Base-by-base conservation (phyloP, 176 grass and related monocot species). In the Carex myosuroides region DNA sequence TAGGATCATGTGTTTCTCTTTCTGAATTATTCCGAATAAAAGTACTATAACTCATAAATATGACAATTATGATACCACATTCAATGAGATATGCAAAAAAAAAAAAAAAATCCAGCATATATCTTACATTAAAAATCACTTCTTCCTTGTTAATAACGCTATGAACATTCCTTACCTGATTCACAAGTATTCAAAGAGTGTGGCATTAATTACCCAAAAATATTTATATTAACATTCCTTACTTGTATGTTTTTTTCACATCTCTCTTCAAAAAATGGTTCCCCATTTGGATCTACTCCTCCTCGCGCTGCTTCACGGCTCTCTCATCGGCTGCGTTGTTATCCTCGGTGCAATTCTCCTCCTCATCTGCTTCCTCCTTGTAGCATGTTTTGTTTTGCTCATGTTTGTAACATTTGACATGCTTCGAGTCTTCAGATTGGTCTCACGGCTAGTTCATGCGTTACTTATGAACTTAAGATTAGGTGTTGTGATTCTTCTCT, bases 241-340 rank as follows among this genome's bases (percentile, higher is more conserved):
- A 20, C 24, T 10, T 70, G 2, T 57, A 26, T 39, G 35, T 4
- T 73, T 59, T n/a, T 21, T 55, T 63, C 32, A n/a, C 24, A 29
- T 3, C 13, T 17, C 41, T 70, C 70, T 50, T 21, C 4, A 63
- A 59, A 59, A 74, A 54, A 86, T 90, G 88, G 33, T 64, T 22
- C 80, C 84, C 3, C 91, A 92, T 83, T 57, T 97, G 29, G 94
- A 88, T 57, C 90, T 92, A 65, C 84, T 97, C 71, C 85, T 94
- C 78, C 90, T 89, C 11, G 79, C 79, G 17, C 73, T 94, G 58
- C 83, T 92, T 70, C 90, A 82, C 66, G 72, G 84, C 24, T 64
- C 90, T 22, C 5, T 87, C 21, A 67, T 94, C 63, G 55, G 83
- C 13, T 57, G 64, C 37, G 9, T 26, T 44, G 85, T 97, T 59